Percentiles rank a stretch among this genome's conserved stretches.
phyloP scores from a whole-genome alignment of 1,284 basidiomycete genomes.

The Mycosarcoma mackinlayi region DNA sequence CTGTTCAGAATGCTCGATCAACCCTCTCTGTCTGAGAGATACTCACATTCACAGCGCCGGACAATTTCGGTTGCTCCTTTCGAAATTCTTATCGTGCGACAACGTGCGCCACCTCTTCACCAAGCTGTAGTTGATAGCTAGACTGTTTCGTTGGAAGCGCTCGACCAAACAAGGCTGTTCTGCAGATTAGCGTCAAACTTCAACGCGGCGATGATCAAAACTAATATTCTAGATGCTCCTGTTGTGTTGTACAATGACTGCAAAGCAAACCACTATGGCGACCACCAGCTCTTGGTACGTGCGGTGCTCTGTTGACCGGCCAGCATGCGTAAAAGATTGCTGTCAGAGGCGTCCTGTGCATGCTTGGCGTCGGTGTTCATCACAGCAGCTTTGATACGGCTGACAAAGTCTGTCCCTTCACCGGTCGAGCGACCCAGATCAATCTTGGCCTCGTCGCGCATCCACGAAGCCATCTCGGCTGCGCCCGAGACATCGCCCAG shows the following conservation, averaged over 20 bases:
- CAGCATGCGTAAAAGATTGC: slow-evolving; percentile 35
- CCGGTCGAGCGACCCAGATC: slow-evolving; percentile 8
- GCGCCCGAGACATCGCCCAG: slow-evolving; percentile 34
- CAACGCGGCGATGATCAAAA: no score
- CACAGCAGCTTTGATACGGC: slow-evolving; percentile 33
- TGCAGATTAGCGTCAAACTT: background rate
- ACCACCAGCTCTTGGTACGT: slow-evolving; percentile 41
- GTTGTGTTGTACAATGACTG: background rate
- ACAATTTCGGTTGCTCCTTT: slow-evolving; percentile 9
- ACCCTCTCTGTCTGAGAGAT: no score
- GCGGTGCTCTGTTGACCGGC: slow-evolving; percentile 37
- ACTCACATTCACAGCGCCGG: no score
- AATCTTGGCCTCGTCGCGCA: slow-evolving; percentile 47
- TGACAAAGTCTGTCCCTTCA: slow-evolving; percentile 19
- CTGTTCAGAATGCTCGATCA: background rate
- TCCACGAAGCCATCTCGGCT: slow-evolving; percentile 47
- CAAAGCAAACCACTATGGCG: slow-evolving; percentile 1
- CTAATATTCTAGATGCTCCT: no score
- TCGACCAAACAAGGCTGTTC: no score
- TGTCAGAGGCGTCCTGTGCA: background rate
- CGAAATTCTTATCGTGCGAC: slow-evolving; percentile 26
- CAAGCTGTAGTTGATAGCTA: no score
- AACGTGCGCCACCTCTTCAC: background rate
- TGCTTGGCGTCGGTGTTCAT: slow-evolving; percentile 1
- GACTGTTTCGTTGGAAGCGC: no score